Conservation (phyloP, 768 basidiomycete genomes). For the Baorangia bicolor region DNA sequence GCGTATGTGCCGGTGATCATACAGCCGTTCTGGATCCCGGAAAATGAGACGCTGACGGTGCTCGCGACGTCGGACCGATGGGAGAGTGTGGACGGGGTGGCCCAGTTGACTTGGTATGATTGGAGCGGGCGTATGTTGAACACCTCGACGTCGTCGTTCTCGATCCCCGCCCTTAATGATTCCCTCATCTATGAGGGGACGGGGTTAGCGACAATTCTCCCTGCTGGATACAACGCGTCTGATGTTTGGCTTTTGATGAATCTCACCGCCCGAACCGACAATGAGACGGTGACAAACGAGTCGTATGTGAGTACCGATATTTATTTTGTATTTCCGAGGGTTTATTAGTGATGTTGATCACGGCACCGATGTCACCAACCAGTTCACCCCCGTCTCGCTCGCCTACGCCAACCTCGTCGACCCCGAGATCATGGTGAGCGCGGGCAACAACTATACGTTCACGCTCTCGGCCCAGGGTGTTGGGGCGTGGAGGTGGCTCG, state of each 20-base stretch:
- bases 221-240: conserved; percentile 35
- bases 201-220: conserved; percentile 48
- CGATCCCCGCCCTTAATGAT: conserved; percentile 50
- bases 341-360: conserved; percentile 1
- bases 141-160: conserved; percentile 39
- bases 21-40: conserved; percentile 56
- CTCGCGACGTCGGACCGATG: conserved; percentile 52
- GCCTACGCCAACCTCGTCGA: conserved; percentile 52
- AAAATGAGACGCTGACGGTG: conserved; percentile 47
- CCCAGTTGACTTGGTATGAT: conserved; percentile 57
- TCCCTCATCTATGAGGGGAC: conserved; percentile 40
- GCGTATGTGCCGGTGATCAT: conserved; percentile 48
- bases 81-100: conserved; percentile 45
- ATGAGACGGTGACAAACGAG: conserved; percentile 46
- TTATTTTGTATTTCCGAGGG: background rate
- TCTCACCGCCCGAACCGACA: conserved; percentile 43
- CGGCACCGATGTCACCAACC: background rate
- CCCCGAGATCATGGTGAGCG: conserved; percentile 43
- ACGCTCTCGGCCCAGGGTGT: conserved; percentile 52
- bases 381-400: no score
- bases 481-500: conserved; percentile 58
- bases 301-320: conserved; percentile 43
- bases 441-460: conserved; percentile 41
- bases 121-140: conserved; percentile 46
- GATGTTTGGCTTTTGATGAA: conserved; percentile 61